Base-by-base conservation (phyloP, 1,284 basidiomycete species). In the Trametes pubescens region DNA sequence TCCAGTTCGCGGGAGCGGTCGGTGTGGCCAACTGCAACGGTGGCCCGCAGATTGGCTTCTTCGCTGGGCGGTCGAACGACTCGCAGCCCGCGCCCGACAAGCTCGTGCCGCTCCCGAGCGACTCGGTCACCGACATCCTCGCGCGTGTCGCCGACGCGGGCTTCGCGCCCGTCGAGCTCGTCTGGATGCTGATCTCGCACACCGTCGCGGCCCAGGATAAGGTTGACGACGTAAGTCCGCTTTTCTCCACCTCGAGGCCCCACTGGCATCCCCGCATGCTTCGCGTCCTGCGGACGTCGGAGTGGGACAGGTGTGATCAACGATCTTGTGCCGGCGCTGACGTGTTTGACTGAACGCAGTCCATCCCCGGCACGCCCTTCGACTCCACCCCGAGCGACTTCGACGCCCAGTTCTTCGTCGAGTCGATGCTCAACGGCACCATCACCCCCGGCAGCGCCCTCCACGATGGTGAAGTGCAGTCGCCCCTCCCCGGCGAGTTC, bases 371-470 rank as follows among this genome's bases (percentile, higher is more conserved):
- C 32, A 63, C 70, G 13, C 75, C 76, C 10, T 75, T 77, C 68
- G 74, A 76, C 64, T 75, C 74, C 32, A 77, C 76, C 13, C 74
- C 76, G 10, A 59, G 51, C 22, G 62, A 72, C 35, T 80, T 81
- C 63, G 80, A 82, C 65, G 72, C 77, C 13, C 80, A 82, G 67
- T 77, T 81, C 72, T 81, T 79, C 69, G 69, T 80, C 53, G 78
- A 80, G 68, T 75, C 76, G 32, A 73, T 76, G 61, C 74, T 81
- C 32, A 67, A 72, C 44, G 79, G 79, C 32, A 74, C 70, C 0
- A 48, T 62, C 7, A 76, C 75, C 68, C 77, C 78, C 21, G 76
- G 72, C 7, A 71, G 66, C 34, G 72, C 66, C 21, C 61, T 65
- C n/a, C 67, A 74, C 51, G 54, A 60, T 43, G 77, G 76, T 35